Conservation (phyloP, 345 rosid species). For the Aquilaria sinensis region DNA sequence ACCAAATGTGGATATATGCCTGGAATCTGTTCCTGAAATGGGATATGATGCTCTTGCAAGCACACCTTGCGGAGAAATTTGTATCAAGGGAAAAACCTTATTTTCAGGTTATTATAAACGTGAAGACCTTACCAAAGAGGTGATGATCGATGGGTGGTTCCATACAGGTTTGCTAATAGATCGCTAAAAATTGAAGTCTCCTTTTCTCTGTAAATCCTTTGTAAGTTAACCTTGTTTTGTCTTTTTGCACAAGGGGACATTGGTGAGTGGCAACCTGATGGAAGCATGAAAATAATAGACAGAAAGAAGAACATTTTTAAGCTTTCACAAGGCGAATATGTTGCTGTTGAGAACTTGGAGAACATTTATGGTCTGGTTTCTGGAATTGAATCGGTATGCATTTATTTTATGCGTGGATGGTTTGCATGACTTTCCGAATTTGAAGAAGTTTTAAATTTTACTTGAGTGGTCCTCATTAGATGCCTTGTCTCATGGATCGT, state of each 20-base stretch:
- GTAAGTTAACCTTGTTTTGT: constrained; percentile 1
- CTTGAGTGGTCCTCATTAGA: too few species aligned
- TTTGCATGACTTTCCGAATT: too few species aligned
- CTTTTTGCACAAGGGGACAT: constrained; percentile 58
- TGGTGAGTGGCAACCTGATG: constrained; percentile 98
- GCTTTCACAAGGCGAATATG: constrained; percentile 98
- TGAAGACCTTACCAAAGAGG: constrained; percentile 84
- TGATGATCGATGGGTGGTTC: constrained; percentile 86
- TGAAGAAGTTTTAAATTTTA: too few species aligned
- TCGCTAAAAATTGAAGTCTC: neutral
- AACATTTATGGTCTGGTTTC: constrained; percentile 60
- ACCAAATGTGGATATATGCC: constrained; percentile 84
- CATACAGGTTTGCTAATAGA: constrained; percentile 59
- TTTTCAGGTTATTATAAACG: constrained; percentile 92
- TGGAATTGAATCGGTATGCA: constrained; percentile 64
- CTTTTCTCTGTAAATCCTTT: neutral
- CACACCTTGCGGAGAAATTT: constrained; percentile 82
- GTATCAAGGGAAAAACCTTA: constrained; percentile 65
- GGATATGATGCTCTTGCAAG: constrained; percentile 84
- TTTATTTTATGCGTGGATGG: neutral
- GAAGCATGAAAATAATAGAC: constrained; percentile 90
- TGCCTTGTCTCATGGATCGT: too few species aligned
- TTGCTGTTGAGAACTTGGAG: constrained; percentile 96
- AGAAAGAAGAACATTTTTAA: constrained; percentile 94
- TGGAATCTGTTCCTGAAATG: constrained; percentile 98